A percentile compares a stretch with the other conserved stretches of the same genome.
These are phyloP conservation scores for Cordyceps fumosorosea DNA, from an alignment of 2,329 filamentous ascomycete species.

Conservation along the genomic window DNA sequence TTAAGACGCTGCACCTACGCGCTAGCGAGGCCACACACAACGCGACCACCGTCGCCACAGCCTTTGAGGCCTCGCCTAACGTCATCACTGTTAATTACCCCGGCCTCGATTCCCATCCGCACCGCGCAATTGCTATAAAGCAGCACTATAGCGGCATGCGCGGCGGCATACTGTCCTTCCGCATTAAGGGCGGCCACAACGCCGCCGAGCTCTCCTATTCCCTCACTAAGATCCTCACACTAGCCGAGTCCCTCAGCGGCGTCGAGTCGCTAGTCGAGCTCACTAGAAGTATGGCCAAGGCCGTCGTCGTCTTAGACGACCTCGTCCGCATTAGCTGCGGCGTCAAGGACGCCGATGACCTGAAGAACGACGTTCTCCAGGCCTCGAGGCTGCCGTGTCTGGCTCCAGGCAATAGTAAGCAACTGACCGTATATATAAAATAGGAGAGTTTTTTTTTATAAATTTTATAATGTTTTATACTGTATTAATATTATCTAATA, in stretches of 20 bases:
- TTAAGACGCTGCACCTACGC: conserved; percentile 93
- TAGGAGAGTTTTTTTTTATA: too few relatives aligned
- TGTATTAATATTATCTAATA: too few relatives aligned
- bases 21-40: conserved; percentile 79
- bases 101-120: conserved; percentile 78
- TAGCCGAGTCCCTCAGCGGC: conserved; percentile 87
- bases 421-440: too few relatives aligned
- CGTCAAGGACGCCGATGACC: conserved; percentile 82
- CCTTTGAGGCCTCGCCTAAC: conserved; percentile 71
- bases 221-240: conserved; percentile 79
- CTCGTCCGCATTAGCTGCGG: conserved; percentile 90
- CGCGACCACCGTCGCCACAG: conserved; percentile 67
- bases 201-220: conserved; percentile 93
- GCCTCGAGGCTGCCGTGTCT: conserved; percentile 66
- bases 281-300: conserved; percentile 93
- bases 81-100: conserved; percentile 95
- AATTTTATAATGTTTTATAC: too few relatives aligned
- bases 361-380: conserved; percentile 73
- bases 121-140: conserved; percentile 75
- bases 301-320: conserved; percentile 90
- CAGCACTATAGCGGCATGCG: conserved; percentile 94
- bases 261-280: conserved; percentile 90
- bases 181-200: conserved; percentile 76
- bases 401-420: too few relatives aligned
- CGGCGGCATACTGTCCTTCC: conserved; percentile 96